phyloP scores from a whole-genome alignment of 1,284 basidiomycete species.

The Cutaneotrichosporon spelunceum region DNA sequence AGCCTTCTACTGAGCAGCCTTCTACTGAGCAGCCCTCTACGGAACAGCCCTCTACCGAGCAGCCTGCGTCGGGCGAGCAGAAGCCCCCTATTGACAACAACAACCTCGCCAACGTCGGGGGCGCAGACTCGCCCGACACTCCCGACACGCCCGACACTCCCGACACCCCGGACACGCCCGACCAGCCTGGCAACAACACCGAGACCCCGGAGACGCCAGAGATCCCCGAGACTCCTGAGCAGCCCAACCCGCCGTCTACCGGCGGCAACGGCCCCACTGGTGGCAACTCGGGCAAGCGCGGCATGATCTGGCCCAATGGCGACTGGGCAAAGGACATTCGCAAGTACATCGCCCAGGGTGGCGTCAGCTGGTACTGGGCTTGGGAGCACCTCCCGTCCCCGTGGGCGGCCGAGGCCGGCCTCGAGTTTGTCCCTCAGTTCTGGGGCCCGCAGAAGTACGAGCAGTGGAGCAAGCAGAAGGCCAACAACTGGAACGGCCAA shows the following conservation, averaged over 20 bases:
- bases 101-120: background rate
- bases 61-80: too few relatives aligned
- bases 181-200: background rate
- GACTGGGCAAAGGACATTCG: slow-evolving; percentile 1
- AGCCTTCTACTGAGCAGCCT: background rate
- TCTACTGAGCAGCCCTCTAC: background rate
- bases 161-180: background rate
- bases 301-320: slow-evolving; percentile 3
- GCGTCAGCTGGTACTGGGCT: background rate
- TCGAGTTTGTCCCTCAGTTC: slow-evolving; percentile 10
- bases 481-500: background rate
- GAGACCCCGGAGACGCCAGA: background rate
- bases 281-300: background rate
- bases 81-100: background rate
- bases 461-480: background rate
- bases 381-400: background rate
- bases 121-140: background rate
- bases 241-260: background rate
- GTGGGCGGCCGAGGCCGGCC: background rate
- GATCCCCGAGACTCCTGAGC: background rate
- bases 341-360: background rate
- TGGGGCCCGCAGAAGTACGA: slow-evolving; percentile 5
- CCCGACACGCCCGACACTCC: background rate
- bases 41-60: background rate
- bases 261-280: background rate